Conservation (phyloP, 106 monocot genomes). For the Dioscorea zingiberensis region DNA sequence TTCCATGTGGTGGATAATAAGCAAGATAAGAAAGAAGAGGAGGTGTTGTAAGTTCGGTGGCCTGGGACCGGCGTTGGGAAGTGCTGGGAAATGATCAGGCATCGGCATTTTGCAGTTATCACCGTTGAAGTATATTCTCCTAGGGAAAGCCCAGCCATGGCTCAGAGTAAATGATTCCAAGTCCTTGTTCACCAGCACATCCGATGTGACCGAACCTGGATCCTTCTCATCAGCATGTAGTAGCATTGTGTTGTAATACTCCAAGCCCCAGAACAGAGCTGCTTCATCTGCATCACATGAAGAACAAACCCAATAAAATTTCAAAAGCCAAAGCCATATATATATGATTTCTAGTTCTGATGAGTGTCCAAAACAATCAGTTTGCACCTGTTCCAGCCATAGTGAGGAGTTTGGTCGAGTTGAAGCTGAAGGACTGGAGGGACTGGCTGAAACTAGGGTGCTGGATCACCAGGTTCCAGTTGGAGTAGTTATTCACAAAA, state of each 20-base stretch:
- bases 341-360: too few species aligned
- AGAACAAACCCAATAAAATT: not conserved
- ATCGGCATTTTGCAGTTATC: conserved; percentile 20
- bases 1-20: too few species aligned
- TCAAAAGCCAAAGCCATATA: not conserved
- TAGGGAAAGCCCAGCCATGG: conserved; percentile 18
- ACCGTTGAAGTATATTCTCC: conserved; percentile 16
- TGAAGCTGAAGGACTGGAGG: conserved; percentile 8
- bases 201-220: conserved; percentile 13
- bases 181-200: conserved; percentile 15
- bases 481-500: not conserved
- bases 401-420: conserved; percentile 5
- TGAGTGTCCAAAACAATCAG: too few species aligned
- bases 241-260: conserved; percentile 19
- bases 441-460: conserved; percentile 6
- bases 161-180: conserved; percentile 11
- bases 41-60: not conserved
- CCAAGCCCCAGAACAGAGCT: conserved; percentile 21
- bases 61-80: conserved; percentile 8
- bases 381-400: not conserved
- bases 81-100: conserved; percentile 19
- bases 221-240: conserved; percentile 1
- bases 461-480: conserved; percentile 17
- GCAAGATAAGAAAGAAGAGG: not conserved
- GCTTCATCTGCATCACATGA: conserved; percentile 17